Conservation (phyloP, 1,284 basidiomycete species). For the Cutaneotrichosporon mucoides region DNA sequence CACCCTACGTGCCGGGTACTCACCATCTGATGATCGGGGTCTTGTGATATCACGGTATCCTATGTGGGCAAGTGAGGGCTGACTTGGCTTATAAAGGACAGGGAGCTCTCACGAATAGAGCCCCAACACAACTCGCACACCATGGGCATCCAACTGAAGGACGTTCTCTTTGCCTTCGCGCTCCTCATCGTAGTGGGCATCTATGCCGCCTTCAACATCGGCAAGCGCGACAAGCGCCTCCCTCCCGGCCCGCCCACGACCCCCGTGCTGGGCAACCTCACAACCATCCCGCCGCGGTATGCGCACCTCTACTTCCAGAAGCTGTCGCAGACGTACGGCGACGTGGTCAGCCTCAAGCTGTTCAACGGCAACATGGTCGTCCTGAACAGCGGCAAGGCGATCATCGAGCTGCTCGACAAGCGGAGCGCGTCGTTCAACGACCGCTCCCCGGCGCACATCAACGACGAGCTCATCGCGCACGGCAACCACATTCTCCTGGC, state of each 20-base stretch:
- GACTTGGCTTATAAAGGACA: too few relatives aligned
- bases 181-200: conserved; percentile 1
- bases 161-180: not conserved
- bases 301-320: conserved; percentile 8
- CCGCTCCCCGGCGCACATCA: conserved; percentile 8
- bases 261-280: conserved; percentile 9
- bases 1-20: too few relatives aligned
- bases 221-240: conserved; percentile 5
- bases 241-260: conserved; percentile 8
- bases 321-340: conserved; percentile 6
- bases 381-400: conserved; percentile 4
- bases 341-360: conserved; percentile 8
- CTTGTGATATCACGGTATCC: too few relatives aligned
- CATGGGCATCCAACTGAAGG: too few relatives aligned
- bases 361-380: conserved; percentile 13
- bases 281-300: conserved; percentile 11
- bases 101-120: too few relatives aligned
- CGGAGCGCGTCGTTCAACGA: conserved; percentile 8
- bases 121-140: too few relatives aligned
- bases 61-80: too few relatives aligned
- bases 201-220: not conserved
- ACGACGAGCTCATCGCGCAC: conserved; percentile 7
- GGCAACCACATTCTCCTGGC: conserved; percentile 11
- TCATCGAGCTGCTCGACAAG: conserved; percentile 10
- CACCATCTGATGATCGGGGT: too few relatives aligned